Base-by-base conservation (phyloP, 2,329 filamentous ascomycete species). In the Ascochyta rabiei region DNA sequence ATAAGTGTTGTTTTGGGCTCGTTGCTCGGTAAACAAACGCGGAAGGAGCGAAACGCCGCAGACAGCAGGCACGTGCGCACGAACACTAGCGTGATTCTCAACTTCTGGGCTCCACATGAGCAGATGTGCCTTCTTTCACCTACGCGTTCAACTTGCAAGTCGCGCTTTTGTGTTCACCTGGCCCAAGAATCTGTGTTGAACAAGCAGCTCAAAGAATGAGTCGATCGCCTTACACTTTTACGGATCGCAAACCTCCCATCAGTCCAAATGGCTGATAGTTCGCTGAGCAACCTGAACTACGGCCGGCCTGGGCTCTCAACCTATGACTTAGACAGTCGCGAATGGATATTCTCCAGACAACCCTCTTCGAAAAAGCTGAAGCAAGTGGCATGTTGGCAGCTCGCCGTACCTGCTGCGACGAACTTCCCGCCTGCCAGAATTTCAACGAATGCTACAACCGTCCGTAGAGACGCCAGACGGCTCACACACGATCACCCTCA, bases 251-350 rank as follows among this genome's bases (percentile, higher is more conserved):
- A 61, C 56, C 53, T 53, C 30, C 55, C 47, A 61, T 64, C 68
- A 76, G 76, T 73, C 81, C 83, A 66, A 76, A 86, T 86, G 84
- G 81, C 80, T 86, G 81, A 86, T 51, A 74, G 72, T 48, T 71
- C 76, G 35, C 68, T 76, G 33, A 76, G 74, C 62, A 77, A 82
- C 74, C 76, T 84, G 46, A 76, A 79, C 48, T 81, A 80, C 63
- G 84, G 84, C 70, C 81, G 84, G 64, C 76, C 82, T 53, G 84
- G 83, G 55, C 74, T 77, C 51, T 68, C 80, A 37, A 71, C 73
- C 6, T 86, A 85, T 67, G 69, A 79, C 49, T 54, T 76, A 1
- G 77, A 82, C 5, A 74, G 74, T 6, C 73, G 76, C 38, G 58
- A 71, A 49, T 86, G 84, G 84, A 62, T 62, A n/a, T 83, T 82